Evolutionary conservation across 108 stramenopile species (phyloP).

Genomic region (Halocafeteria seosinensis): DNA sequence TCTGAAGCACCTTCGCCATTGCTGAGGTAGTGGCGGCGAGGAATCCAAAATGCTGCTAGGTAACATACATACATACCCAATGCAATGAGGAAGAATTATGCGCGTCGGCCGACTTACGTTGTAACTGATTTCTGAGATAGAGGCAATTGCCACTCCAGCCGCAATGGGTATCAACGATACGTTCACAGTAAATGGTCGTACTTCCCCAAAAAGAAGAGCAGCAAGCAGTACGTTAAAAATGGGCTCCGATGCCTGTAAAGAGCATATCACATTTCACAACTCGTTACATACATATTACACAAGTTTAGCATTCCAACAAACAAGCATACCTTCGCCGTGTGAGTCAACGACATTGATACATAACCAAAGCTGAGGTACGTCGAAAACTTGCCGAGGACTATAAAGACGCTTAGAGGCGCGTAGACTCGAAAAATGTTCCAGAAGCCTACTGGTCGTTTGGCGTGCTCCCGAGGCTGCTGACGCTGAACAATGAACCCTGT

Average conservation of each 20-base stretch:
- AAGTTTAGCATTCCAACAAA: too few relatives aligned
- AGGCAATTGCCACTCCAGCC: background rate
- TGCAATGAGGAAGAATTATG: background rate
- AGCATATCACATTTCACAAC: too few relatives aligned
- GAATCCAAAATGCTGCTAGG: background rate
- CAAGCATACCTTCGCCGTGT: constrained; percentile 2
- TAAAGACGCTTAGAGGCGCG: background rate
- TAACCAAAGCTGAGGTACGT: background rate
- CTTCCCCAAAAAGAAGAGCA: background rate
- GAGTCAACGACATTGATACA: background rate
- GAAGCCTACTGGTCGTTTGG: background rate
- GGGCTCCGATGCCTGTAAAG: background rate
- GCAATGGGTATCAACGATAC: background rate
- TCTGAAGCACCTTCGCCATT: constrained; percentile 1
- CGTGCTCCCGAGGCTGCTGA: background rate
- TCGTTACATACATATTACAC: too few relatives aligned
- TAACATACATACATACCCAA: background rate
- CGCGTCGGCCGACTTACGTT: background rate
- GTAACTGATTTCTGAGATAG: background rate
- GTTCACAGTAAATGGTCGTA: background rate
- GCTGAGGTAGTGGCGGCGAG: background rate
- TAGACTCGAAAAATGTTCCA: background rate
- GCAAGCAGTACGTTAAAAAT: constrained; percentile 2
- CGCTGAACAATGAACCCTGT: background rate
- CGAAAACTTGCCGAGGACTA: background rate